A percentile compares a stretch with the other conserved stretches of the same genome.
phyloP scores from a whole-genome alignment of 768 basidiomycete genomes.

The Mycena rosella region DNA sequence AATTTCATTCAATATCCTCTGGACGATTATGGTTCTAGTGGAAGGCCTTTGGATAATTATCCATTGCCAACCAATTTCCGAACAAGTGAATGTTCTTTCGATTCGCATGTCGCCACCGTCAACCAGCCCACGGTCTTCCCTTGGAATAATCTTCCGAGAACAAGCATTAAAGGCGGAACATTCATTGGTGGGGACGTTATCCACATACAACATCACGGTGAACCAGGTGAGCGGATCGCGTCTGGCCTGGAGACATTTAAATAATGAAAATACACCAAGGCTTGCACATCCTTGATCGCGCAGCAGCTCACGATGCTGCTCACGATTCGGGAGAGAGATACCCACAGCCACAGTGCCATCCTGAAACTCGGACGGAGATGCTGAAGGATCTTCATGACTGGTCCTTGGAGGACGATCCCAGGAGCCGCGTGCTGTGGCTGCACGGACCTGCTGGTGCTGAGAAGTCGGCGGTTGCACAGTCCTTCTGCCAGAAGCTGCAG shows the following conservation, averaged over 20 bases:
- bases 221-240: too few relatives aligned
- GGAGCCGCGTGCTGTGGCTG: neutral
- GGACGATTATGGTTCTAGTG: too few relatives aligned
- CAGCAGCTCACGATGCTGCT: neutral
- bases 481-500: neutral
- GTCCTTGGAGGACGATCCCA: too few relatives aligned
- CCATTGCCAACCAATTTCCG: neutral
- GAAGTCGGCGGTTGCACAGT: constrained; percentile 1
- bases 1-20: too few relatives aligned
- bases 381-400: too few relatives aligned
- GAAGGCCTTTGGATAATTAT: too few relatives aligned
- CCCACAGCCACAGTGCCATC: constrained; percentile 1
- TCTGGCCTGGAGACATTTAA: too few relatives aligned
- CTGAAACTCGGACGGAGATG: neutral
- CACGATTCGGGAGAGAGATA: constrained; percentile 5
- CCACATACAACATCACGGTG: too few relatives aligned
- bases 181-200: too few relatives aligned
- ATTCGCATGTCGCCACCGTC: neutral
- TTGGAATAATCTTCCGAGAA: neutral
- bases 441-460: constrained; percentile 3
- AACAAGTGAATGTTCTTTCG: neutral
- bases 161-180: too few relatives aligned
- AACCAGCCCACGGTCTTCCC: neutral
- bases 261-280: too few relatives aligned
- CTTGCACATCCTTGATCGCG: too few relatives aligned